These are phyloP conservation scores for Cytospora leucostoma DNA, from an alignment of 2,329 filamentous ascomycete genomes.

Conservation along the genomic window DNA sequence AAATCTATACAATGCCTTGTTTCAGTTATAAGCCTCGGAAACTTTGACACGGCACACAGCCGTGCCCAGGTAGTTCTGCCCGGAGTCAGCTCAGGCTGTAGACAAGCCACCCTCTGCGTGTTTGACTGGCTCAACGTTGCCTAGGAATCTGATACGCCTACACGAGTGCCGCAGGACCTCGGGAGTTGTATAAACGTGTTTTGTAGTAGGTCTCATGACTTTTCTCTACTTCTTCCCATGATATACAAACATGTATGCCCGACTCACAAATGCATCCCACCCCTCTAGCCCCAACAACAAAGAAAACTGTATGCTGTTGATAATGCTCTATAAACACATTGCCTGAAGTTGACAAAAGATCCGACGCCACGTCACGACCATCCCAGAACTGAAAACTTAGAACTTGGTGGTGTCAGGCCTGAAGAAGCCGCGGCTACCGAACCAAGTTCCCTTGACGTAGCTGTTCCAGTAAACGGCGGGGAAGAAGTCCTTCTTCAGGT, in stretches of 20 bases:
- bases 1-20: too few relatives aligned
- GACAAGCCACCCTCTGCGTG: too few relatives aligned
- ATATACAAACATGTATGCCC: background rate
- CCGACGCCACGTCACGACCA: background rate
- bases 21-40: too few relatives aligned
- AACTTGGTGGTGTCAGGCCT: constrained; percentile 24
- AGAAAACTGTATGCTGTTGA: background rate
- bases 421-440: constrained; percentile 32
- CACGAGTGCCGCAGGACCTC: too few relatives aligned
- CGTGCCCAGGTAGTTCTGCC: too few relatives aligned
- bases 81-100: too few relatives aligned
- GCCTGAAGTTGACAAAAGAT: background rate
- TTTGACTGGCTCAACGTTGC: too few relatives aligned
- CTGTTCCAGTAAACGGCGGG: constrained; percentile 37
- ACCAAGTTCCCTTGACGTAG: constrained; percentile 39
- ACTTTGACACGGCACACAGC: too few relatives aligned
- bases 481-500: constrained; percentile 50
- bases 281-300: background rate
- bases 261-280: background rate
- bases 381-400: background rate
- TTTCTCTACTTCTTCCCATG: too few relatives aligned
- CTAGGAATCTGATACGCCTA: too few relatives aligned
- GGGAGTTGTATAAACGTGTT: background rate
- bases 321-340: background rate
- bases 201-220: background rate